phyloP scores from a whole-genome alignment of 768 basidiomycete species.

The Gyrodon lividus region DNA sequence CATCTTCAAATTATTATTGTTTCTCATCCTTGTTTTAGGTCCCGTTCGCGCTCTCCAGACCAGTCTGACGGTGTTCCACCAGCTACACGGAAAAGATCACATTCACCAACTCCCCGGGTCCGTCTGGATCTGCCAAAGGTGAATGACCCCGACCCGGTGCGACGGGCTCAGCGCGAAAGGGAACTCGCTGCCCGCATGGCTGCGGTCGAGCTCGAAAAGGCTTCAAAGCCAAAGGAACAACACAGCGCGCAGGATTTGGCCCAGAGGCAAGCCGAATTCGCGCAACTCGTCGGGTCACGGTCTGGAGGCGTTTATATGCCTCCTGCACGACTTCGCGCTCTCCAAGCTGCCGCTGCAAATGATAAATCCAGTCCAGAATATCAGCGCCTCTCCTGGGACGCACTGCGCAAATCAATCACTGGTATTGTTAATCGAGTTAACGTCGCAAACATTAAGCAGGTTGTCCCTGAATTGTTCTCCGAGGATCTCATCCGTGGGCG shows the following conservation, averaged over 20 bases:
- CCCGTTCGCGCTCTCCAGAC: conserved; percentile 45
- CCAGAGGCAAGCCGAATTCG: conserved; percentile 84
- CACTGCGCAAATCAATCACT: conserved; percentile 93
- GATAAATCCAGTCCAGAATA: conserved; percentile 89
- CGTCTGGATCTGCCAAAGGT: conserved; percentile 49
- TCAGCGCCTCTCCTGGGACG: conserved; percentile 97
- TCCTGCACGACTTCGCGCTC: conserved; percentile 85
- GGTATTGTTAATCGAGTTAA: conserved; percentile 99
- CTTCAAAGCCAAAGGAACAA: conserved; percentile 52
- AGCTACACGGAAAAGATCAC: conserved; percentile 41
- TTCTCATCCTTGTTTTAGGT: conserved; percentile 34
- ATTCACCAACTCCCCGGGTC: conserved; percentile 34
- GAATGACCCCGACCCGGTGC: conserved; percentile 72
- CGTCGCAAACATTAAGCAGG: conserved; percentile 90
- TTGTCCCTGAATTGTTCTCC: conserved; percentile 85
- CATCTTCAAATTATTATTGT: neutral
- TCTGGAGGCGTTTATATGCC: conserved; percentile 97
- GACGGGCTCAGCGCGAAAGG: conserved; percentile 74
- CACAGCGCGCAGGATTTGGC: conserved; percentile 44
- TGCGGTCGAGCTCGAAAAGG: conserved; percentile 64
- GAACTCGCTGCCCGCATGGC: conserved; percentile 73
- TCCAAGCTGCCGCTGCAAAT: conserved; percentile 77
- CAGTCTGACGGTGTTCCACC: conserved; percentile 37
- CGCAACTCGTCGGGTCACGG: conserved; percentile 76
- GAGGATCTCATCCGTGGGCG: conserved; percentile 94